phyloP scores from a whole-genome alignment of 2,329 filamentous ascomycete species.

The Fusarium sulawesiense region DNA sequence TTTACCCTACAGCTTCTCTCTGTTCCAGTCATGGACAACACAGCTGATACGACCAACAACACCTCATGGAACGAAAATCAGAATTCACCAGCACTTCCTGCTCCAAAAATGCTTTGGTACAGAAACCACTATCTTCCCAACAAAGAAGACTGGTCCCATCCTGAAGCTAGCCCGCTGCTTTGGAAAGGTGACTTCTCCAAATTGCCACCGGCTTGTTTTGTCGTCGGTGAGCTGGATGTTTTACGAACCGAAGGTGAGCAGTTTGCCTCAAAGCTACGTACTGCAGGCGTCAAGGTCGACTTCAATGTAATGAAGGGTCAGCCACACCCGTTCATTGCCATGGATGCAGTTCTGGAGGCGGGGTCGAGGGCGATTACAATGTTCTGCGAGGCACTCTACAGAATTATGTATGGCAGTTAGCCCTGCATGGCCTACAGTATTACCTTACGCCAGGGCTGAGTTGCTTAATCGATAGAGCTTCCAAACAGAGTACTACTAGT shows the following conservation, averaged over 20 bases:
- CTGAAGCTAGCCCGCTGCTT: neutral
- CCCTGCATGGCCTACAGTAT: neutral
- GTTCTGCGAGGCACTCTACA: constrained; percentile 13
- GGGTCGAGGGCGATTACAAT: constrained; percentile 4
- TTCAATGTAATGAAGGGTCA: constrained; percentile 17
- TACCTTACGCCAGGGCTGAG: neutral
- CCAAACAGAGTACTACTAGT: neutral
- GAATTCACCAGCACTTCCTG: neutral
- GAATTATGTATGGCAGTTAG: neutral
- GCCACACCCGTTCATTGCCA: constrained; percentile 22
- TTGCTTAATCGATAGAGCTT: neutral
- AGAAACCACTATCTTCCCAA: constrained; percentile 5
- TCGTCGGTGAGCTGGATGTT: constrained; percentile 14
- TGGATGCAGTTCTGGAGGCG: constrained; percentile 18
- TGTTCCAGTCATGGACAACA: constrained; percentile 19
- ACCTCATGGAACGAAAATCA: constrained; percentile 15
- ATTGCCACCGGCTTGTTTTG: constrained; percentile 16
- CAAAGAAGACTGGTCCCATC: neutral
- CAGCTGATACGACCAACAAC: neutral
- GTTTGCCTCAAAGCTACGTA: neutral
- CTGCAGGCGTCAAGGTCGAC: neutral
- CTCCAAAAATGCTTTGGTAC: constrained; percentile 18
- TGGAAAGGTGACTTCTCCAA: constrained; percentile 15
- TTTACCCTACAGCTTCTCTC: constrained; percentile 24
- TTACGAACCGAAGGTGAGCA: constrained; percentile 4